phyloP scores from a whole-genome alignment of 148 eudicot genomes.

The Persicaria maculosa region DNA sequence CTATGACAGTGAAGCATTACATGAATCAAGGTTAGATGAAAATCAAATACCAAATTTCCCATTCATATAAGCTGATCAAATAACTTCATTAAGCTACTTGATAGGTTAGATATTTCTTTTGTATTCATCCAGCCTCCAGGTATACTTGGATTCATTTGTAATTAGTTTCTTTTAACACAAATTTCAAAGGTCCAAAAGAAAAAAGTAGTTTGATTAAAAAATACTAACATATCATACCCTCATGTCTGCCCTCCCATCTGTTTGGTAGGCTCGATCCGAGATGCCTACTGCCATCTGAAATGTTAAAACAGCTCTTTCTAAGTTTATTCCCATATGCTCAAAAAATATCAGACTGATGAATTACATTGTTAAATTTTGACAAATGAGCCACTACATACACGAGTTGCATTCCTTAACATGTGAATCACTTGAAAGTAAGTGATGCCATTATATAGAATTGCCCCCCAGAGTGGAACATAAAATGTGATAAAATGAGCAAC shows the following conservation, averaged over 20 bases:
- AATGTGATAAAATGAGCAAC: conserved; percentile 84
- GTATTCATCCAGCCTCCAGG: background rate
- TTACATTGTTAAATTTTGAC: background rate
- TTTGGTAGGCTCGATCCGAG: conserved; percentile 65
- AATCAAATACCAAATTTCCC: background rate
- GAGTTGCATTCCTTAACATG: conserved; percentile 91
- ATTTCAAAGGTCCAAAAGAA: background rate
- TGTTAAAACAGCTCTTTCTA: conserved; percentile 7
- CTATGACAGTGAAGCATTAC: background rate
- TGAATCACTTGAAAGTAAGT: conserved; percentile 99
- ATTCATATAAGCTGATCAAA: background rate
- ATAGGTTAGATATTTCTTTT: background rate
- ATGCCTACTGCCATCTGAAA: conserved; percentile 96
- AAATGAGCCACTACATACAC: conserved; percentile 45
- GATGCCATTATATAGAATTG: conserved; percentile 84
- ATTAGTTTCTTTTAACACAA: background rate
- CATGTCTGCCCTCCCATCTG: conserved; percentile 74
- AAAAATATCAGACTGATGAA: background rate
- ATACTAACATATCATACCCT: conserved; percentile 39
- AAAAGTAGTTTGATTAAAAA: background rate
- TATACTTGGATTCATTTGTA: background rate
- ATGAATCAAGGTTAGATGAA: background rate
- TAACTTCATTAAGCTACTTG: conserved; percentile 1
- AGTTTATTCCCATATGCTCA: background rate
- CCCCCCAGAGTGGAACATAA: conserved; percentile 97